Conservation (phyloP, 108 stramenopile species). For the Skeletonema menzelii region DNA sequence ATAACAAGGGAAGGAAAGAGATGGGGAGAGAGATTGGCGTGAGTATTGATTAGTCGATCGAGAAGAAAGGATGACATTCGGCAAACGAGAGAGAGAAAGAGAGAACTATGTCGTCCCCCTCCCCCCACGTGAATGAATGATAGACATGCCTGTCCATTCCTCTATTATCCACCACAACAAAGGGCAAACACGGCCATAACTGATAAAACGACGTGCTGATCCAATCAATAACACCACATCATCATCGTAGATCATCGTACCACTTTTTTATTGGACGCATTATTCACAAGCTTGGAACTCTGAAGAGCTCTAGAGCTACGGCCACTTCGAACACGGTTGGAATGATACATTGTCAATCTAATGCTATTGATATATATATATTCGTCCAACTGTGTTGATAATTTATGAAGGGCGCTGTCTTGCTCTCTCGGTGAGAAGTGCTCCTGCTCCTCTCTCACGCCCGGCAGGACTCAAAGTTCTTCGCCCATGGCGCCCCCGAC, state of each 20-base stretch:
- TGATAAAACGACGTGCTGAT: not conserved
- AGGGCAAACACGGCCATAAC: not conserved
- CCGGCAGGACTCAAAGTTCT: not conserved
- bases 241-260: not conserved
- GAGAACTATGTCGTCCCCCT: not conserved
- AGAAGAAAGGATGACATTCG: no score
- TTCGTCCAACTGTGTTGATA: no score
- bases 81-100: not conserved
- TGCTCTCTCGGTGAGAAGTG: no score
- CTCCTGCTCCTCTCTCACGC: not conserved
- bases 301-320: not conserved
- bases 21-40: not conserved
- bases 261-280: not conserved
- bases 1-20: not conserved
- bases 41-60: not conserved
- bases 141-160: not conserved
- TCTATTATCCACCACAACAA: not conserved
- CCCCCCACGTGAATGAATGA: not conserved
- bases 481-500: not conserved
- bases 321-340: constrained; percentile 4
- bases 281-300: not conserved
- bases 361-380: no score
- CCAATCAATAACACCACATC: not conserved
- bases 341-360: constrained; percentile 1
- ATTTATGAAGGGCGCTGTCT: no score